Conservation (phyloP, 306 rosid species). For the Trifolium dubium region DNA sequence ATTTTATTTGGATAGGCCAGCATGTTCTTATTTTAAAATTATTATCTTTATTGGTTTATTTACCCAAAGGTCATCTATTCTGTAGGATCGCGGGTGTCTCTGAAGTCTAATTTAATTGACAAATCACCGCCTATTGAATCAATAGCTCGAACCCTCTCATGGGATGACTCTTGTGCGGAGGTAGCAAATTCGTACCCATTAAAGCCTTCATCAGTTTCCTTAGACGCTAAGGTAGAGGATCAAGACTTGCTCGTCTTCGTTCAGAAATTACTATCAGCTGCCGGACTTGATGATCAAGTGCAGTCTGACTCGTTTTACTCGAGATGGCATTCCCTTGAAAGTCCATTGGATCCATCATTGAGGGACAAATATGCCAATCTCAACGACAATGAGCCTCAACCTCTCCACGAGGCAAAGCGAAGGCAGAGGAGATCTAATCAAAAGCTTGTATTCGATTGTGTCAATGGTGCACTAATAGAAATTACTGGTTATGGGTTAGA, state of each 20-base stretch:
- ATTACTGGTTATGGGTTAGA: slow-evolving; percentile 60
- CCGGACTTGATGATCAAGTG: slow-evolving; percentile 68
- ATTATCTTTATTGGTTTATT: slow-evolving; percentile 13
- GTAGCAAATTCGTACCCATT: slow-evolving; percentile 56
- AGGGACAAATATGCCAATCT: slow-evolving; percentile 68
- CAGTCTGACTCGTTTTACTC: slow-evolving; percentile 51
- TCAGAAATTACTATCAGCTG: slow-evolving; percentile 67
- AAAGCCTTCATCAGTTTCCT: slow-evolving; percentile 59
- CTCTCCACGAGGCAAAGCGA: slow-evolving; percentile 74
- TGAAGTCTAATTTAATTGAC: slow-evolving; percentile 87
- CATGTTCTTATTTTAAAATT: neutral
- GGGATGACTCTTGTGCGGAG: slow-evolving; percentile 79
- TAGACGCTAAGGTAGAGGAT: slow-evolving; percentile 60
- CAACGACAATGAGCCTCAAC: slow-evolving; percentile 63
- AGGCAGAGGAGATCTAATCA: slow-evolving; percentile 72
- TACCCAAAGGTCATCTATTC: slow-evolving; percentile 27
- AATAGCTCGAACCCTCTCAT: slow-evolving; percentile 82
- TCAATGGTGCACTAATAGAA: slow-evolving; percentile 68
- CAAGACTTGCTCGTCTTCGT: slow-evolving; percentile 66
- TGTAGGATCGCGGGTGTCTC: slow-evolving; percentile 54
- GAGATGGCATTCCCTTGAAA: slow-evolving; percentile 79
- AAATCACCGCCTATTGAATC: slow-evolving; percentile 97
- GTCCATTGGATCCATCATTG: slow-evolving; percentile 81
- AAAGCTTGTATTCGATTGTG: slow-evolving; percentile 85
- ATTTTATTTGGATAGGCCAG: neutral